Conservation (phyloP, 2,329 filamentous ascomycete species). For the Ceratocystis alfenasii region DNA sequence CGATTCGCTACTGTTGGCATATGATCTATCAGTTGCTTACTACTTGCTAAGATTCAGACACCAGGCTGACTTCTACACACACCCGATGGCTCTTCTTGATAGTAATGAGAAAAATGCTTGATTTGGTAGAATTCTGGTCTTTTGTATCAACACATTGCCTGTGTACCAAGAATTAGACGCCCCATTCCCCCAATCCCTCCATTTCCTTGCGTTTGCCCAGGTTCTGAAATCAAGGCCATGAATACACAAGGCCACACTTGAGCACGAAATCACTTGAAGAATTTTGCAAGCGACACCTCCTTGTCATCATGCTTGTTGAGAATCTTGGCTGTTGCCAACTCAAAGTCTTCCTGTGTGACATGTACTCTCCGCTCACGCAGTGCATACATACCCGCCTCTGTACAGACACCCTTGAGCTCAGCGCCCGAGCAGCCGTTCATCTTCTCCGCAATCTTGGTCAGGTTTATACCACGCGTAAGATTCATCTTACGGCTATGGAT, state of each 20-base stretch:
- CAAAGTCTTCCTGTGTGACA: constrained; percentile 98
- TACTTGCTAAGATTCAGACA: neutral
- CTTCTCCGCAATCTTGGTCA: constrained; percentile 98
- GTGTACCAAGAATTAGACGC: constrained; percentile 4
- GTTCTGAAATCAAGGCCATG: neutral
- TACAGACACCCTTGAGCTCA: constrained; percentile 97
- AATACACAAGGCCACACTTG: neutral
- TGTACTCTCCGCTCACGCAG: constrained; percentile 90
- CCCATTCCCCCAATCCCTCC: neutral
- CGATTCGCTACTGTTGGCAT: neutral
- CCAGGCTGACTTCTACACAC: neutral
- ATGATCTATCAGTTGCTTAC: neutral
- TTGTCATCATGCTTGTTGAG: constrained; percentile 99
- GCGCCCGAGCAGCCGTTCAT: constrained; percentile 99
- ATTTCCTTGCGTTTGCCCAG: neutral
- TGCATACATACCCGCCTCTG: constrained; percentile 96
- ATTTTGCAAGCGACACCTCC: constrained; percentile 78
- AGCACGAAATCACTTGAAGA: constrained; percentile 41
- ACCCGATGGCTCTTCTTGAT: too few species aligned
- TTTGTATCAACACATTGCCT: neutral
- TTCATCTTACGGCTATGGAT: constrained; percentile 99
- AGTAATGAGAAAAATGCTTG: constrained; percentile 9
- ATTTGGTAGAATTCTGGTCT: constrained; percentile 13
- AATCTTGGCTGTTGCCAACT: constrained; percentile 96
- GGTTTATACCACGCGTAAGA: constrained; percentile 88